Evolutionary conservation across 306 rosid species (phyloP), one percentile per base, ranked within the genome.

Genomic region (Inga oerstediana): DNA sequence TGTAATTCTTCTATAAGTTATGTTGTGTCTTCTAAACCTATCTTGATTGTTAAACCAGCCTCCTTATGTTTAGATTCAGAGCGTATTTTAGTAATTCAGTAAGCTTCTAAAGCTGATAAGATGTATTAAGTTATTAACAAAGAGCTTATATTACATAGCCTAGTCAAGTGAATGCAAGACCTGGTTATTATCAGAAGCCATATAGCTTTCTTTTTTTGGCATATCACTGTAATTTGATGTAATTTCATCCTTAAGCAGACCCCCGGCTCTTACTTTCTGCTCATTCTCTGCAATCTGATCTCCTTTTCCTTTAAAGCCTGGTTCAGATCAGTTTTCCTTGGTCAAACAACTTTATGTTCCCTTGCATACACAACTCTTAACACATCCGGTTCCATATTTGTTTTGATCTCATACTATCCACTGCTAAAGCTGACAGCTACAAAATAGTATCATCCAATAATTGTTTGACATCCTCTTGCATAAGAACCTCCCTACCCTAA

Each of bases 21-120:
- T 27, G 17, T 1, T 24, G 68, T 13, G 13, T 81, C 80, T 78
- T 39, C 84, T 61, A 45, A 65, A 58, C 69, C 37, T 72, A 59
- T 34, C 74, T 72, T 74, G 67, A 68, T 39, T 27, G 70, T 17
- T 35, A n/a, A 52, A 8, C 34, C 20, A 20, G 34, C 17, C 56
- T 20, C 24, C 3, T 1, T 14, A 80, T 30, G 17, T 65, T n/a
- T 35, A n/a, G 78, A 67, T 74, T 86, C 64, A 74, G 65, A 68
- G 44, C n/a, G 54, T 79, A 81, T 22, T 19, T 24, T 9, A 11
- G 16, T 10, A 61, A 22, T 61, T 4, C 68, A 61, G 68, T 56
- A 61, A 10, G 68, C 68, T 24, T 24, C 68, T 61, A 80, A 61
- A 61, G 68, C 35, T 24, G 35, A 24, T 24, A 80, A 45, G 48